A percentile compares a stretch with the other conserved stretches of the same genome.
phyloP scores from a whole-genome alignment of 805 yeast species.

The Metschnikowia matae region DNA sequence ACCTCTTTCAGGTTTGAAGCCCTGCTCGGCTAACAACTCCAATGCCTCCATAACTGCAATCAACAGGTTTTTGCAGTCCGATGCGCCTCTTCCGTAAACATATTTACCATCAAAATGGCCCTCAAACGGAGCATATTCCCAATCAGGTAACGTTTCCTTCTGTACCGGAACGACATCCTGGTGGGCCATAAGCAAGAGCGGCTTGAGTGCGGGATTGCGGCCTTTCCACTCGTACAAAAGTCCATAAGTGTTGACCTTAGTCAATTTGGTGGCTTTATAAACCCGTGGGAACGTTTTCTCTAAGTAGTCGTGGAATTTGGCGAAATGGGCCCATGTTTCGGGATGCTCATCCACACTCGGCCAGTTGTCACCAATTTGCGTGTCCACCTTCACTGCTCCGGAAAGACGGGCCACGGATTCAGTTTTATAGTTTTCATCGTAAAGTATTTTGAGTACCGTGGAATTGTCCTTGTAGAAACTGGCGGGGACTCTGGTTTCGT shows the following conservation, averaged over 20 bases:
- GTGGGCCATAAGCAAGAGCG: slow-evolving; percentile 17
- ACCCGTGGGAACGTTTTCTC: slow-evolving; percentile 12
- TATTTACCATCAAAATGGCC: slow-evolving; percentile 23
- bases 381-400: slow-evolving; percentile 61
- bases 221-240: slow-evolving; percentile 18
- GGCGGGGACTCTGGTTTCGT: slow-evolving; percentile 13
- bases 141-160: slow-evolving; percentile 12
- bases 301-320: slow-evolving; percentile 14
- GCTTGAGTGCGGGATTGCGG: slow-evolving; percentile 12
- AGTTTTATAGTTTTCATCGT: slow-evolving; percentile 28
- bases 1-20: slow-evolving; percentile 13
- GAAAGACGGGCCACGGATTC: slow-evolving; percentile 43
- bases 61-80: slow-evolving; percentile 70
- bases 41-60: slow-evolving; percentile 55
- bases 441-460: slow-evolving; percentile 29
- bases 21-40: slow-evolving; percentile 12
- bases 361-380: slow-evolving; percentile 55
- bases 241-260: slow-evolving; percentile 14
- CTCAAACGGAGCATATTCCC: slow-evolving; percentile 16
- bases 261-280: slow-evolving; percentile 7
- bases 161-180: slow-evolving; percentile 19
- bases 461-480: slow-evolving; percentile 27
- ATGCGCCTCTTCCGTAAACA: slow-evolving; percentile 74
- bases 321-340: slow-evolving; percentile 42
- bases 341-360: slow-evolving; percentile 47